Conservation (phyloP, 1,284 basidiomycete genomes). For the Ceratorhiza oryzae-sativae region DNA sequence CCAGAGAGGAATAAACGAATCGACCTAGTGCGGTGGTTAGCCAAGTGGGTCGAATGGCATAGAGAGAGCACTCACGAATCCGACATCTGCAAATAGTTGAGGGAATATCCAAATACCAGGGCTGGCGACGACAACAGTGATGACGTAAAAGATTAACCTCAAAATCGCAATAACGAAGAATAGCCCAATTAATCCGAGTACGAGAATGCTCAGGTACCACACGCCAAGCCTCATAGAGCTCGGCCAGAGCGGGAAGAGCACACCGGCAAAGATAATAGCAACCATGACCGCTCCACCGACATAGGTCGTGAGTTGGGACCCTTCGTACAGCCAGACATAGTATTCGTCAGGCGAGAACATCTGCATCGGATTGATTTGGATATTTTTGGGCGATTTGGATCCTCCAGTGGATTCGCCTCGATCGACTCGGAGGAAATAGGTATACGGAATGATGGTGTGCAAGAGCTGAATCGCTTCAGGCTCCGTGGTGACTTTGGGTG, state of each 20-base stretch:
- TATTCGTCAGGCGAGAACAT: slow-evolving; percentile 79
- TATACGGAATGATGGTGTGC: slow-evolving; percentile 77
- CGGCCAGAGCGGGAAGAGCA: slow-evolving; percentile 99
- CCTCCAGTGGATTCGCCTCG: slow-evolving; percentile 75
- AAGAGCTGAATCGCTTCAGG: slow-evolving; percentile 78
- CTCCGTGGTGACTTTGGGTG: slow-evolving; percentile 72
- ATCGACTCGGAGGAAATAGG: slow-evolving; percentile 90
- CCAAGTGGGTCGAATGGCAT: slow-evolving; percentile 19
- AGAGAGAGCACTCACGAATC: slow-evolving; percentile 78
- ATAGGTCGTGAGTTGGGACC: slow-evolving; percentile 91
- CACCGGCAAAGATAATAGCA: slow-evolving; percentile 90
- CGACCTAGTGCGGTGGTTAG: slow-evolving; percentile 65
- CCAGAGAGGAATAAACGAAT: slow-evolving; percentile 97
- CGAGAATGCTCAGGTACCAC: slow-evolving; percentile 91
- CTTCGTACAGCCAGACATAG: slow-evolving; percentile 98
- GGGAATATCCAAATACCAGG: slow-evolving; percentile 99
- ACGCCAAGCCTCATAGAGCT: slow-evolving; percentile 92
- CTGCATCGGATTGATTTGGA: slow-evolving; percentile 84
- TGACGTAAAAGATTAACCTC: slow-evolving; percentile 91
- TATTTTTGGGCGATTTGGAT: slow-evolving; percentile 75
- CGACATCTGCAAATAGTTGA: slow-evolving; percentile 97
- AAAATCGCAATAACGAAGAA: slow-evolving; percentile 94
- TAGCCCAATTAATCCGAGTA: slow-evolving; percentile 86
- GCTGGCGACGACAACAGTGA: slow-evolving; percentile 84
- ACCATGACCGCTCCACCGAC: slow-evolving; percentile 95